phyloP scores from a whole-genome alignment of 768 basidiomycete genomes.

The Lactarius indigo region DNA sequence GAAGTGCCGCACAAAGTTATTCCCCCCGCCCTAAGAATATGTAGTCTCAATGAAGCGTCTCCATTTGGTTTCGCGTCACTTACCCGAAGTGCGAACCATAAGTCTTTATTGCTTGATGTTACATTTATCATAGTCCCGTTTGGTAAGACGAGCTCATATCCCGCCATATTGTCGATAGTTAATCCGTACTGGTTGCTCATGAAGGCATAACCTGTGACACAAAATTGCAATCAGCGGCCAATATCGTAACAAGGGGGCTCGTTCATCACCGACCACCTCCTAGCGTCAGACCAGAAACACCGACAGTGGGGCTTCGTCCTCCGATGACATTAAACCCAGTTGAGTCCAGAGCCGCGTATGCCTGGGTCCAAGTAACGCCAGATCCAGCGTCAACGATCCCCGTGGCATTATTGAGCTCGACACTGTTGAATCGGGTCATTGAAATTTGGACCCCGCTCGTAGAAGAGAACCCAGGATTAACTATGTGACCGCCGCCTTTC shows the following conservation, averaged over 20 bases:
- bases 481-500: slow-evolving; percentile 24
- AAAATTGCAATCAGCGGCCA: too few species aligned
- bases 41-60: neutral
- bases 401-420: neutral
- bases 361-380: slow-evolving; percentile 30
- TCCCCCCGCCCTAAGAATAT: slow-evolving; percentile 11
- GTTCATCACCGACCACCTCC: neutral
- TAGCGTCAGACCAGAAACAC: slow-evolving; percentile 25
- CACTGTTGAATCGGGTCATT: slow-evolving; percentile 26
- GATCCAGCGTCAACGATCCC: slow-evolving; percentile 24
- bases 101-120: too few species aligned
- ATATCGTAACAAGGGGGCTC: too few species aligned
- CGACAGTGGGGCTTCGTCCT: slow-evolving; percentile 26
- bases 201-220: too few species aligned
- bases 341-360: slow-evolving; percentile 22
- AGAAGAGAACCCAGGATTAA: slow-evolving; percentile 28
- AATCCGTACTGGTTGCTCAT: too few species aligned
- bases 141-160: slow-evolving; percentile 32
- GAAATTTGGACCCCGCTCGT: slow-evolving; percentile 30
- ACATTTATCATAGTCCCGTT: slow-evolving; percentile 24
- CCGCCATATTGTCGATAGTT: slow-evolving; percentile 32
- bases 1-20: slow-evolving; percentile 14
- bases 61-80: neutral
- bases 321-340: slow-evolving; percentile 26
- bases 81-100: slow-evolving; percentile 16